Evolutionary conservation across 2,329 filamentous ascomycete species (phyloP).

Genomic region (Phyllosticta citrichinensis): DNA sequence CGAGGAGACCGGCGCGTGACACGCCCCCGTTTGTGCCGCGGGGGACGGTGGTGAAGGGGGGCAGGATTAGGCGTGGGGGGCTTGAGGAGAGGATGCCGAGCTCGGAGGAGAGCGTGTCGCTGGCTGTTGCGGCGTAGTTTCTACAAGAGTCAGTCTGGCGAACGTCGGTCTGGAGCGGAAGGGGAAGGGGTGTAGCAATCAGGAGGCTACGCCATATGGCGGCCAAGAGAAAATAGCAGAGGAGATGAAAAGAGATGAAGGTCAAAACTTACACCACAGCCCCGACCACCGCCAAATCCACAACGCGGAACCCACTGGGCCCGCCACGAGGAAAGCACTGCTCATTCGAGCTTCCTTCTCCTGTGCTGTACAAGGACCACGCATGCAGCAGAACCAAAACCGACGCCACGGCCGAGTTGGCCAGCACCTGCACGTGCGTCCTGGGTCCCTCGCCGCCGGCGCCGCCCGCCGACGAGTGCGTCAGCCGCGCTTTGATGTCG

Average conservation of each 20-base stretch:
- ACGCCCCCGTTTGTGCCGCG: conserved; percentile 92
- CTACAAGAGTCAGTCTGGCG: conserved; percentile 27
- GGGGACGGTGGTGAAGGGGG: conserved; percentile 67
- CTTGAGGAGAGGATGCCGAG: conserved; percentile 77
- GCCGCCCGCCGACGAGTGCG: conserved; percentile 62
- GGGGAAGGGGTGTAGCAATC: conserved; percentile 7
- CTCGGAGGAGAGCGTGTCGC: conserved; percentile 92
- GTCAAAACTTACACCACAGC: conserved; percentile 29
- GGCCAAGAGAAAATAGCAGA: background rate
- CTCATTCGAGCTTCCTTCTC: conserved; percentile 17
- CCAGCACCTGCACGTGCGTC: conserved; percentile 79
- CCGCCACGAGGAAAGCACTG: conserved; percentile 31
- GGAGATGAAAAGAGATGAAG: conserved; percentile 17
- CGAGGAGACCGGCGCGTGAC: conserved; percentile 60
- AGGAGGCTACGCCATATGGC: background rate
- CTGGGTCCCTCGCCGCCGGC: conserved; percentile 72
- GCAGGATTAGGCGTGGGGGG: conserved; percentile 77
- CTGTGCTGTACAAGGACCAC: conserved; percentile 26
- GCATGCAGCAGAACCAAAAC: conserved; percentile 47
- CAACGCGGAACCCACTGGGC: conserved; percentile 6
- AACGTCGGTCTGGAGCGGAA: conserved; percentile 34
- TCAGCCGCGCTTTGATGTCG: conserved; percentile 71
- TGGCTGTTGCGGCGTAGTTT: conserved; percentile 84
- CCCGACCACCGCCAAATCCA: conserved; percentile 35
- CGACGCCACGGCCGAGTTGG: conserved; percentile 75